Evolutionary conservation across 805 yeast species (phyloP).

Genomic region (Wickerhamiella siamensis): DNA sequence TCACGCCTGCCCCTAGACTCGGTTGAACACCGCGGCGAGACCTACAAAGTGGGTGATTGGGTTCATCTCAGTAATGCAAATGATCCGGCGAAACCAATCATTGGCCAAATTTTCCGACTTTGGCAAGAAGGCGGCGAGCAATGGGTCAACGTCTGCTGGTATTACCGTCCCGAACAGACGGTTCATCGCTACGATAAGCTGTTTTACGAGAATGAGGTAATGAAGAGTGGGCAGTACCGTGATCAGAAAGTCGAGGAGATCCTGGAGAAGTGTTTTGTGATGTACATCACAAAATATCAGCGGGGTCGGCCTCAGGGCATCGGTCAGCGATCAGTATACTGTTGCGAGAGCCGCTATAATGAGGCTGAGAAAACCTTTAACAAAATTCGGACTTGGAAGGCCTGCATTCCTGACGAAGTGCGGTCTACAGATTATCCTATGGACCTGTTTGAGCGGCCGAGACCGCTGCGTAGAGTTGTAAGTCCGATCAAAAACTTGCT

Average conservation of each 20-base stretch:
- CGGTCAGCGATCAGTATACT: slow-evolving; percentile 58
- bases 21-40: slow-evolving; percentile 53
- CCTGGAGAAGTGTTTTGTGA: slow-evolving; percentile 85
- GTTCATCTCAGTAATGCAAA: slow-evolving; percentile 74
- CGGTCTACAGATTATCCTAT: slow-evolving; percentile 42
- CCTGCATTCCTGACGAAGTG: slow-evolving; percentile 93
- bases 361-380: slow-evolving; percentile 83
- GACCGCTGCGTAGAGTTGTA: slow-evolving; percentile 57
- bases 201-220: slow-evolving; percentile 87
- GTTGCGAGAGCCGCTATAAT: slow-evolving; percentile 90
- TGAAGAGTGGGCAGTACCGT: slow-evolving; percentile 91
- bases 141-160: slow-evolving; percentile 95
- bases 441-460: slow-evolving; percentile 57
- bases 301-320: slow-evolving; percentile 80
- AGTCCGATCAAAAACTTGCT: slow-evolving; percentile 74
- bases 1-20: slow-evolving; percentile 69
- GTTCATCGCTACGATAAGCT: slow-evolving; percentile 83
- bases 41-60: slow-evolving; percentile 89
- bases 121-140: slow-evolving; percentile 76
- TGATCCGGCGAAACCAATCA: slow-evolving; percentile 78
- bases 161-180: slow-evolving; percentile 93
- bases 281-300: slow-evolving; percentile 85
- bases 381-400: slow-evolving; percentile 95
- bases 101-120: slow-evolving; percentile 83
- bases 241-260: slow-evolving; percentile 85